These are phyloP conservation scores for Amanita muscaria DNA, from an alignment of 768 basidiomycete species.

Conservation along the genomic window DNA sequence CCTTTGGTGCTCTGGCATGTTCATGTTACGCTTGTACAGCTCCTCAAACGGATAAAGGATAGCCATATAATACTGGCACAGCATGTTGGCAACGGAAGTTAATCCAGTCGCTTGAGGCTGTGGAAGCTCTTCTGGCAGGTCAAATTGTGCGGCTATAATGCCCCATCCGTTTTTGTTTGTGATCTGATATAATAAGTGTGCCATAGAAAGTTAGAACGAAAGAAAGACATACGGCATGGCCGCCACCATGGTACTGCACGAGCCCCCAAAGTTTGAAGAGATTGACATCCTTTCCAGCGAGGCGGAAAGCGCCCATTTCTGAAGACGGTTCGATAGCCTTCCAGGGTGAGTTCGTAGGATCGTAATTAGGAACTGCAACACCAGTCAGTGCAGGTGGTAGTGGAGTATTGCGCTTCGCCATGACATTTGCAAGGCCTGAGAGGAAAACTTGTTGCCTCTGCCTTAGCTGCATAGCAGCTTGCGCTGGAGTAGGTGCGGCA, in stretches of 20 bases:
- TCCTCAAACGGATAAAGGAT: constrained; percentile 71
- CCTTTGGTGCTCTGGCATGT: constrained; percentile 50
- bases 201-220: constrained; percentile 8
- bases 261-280: constrained; percentile 66
- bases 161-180: constrained; percentile 48
- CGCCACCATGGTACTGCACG: constrained; percentile 55
- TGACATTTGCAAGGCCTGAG: constrained; percentile 47
- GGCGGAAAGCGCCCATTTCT: constrained; percentile 54
- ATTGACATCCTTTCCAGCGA: constrained; percentile 70
- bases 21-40: constrained; percentile 52
- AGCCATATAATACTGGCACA: constrained; percentile 52
- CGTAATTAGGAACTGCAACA: constrained; percentile 46
- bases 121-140: constrained; percentile 50
- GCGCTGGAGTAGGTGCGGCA: constrained; percentile 28
- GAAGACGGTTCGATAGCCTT: constrained; percentile 52
- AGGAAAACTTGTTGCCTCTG: constrained; percentile 56
- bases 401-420: constrained; percentile 49
- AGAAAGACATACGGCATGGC: constrained; percentile 40
- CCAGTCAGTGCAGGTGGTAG: constrained; percentile 72
- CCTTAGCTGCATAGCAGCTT: constrained; percentile 31
- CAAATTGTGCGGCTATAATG: constrained; percentile 43
- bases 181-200: constrained; percentile 27
- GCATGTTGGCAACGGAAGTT: constrained; percentile 37
- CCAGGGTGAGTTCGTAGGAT: constrained; percentile 57
- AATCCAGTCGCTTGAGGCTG: constrained; percentile 37